Evolutionary conservation across 1,284 basidiomycete genomes (phyloP), one percentile per base, ranked within the genome.

Genomic region (Pterula multifida): DNA sequence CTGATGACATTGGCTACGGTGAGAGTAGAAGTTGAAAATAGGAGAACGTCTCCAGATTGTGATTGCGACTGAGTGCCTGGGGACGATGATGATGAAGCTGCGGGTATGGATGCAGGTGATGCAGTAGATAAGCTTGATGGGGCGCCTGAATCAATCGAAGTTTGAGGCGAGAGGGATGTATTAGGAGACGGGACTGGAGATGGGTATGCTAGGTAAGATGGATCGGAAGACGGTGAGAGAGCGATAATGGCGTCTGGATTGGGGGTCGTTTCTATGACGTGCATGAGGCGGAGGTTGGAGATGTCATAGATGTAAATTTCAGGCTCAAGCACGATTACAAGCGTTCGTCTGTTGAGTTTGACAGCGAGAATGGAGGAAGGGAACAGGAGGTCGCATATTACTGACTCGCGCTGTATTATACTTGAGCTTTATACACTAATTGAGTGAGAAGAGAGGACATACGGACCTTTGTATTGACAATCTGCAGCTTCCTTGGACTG

Each of bases 281-380:
- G 95, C 42, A 97, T 68, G 26, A 98, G 75, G 59, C 94, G 88
- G 95, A 98, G 98, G 59, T 97, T 99, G 53, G 87, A 90, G 59
- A 98, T 98, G 63, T 98, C 95, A 63, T 98, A 98, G 52, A 98
- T 93, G 70, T 98, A 99, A 53, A 99, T 96, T 65, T 98, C 92
- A 39, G 81, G 80, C 63, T 97, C 94, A 50, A 98, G 78, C 3
- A 98, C 88, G 54, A 98, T 95, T 32, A 98, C 90, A 21, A 99
- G 78, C 0, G 93, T 86, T 68, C 96, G 93, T 51, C 96, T 78
- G 69, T 99, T 98, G 61, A 99, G 78, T 69, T 96, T 97, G 63
- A 98, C 94, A 3, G 90, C 83, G 24, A 98, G 79, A 53, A 99
- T 94, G 1, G 92, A 90, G 1, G 92, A 93, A 0, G 95, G 95